Base-by-base conservation (phyloP, 495 filamentous ascomycete species). In the Podospora appendiculata region DNA sequence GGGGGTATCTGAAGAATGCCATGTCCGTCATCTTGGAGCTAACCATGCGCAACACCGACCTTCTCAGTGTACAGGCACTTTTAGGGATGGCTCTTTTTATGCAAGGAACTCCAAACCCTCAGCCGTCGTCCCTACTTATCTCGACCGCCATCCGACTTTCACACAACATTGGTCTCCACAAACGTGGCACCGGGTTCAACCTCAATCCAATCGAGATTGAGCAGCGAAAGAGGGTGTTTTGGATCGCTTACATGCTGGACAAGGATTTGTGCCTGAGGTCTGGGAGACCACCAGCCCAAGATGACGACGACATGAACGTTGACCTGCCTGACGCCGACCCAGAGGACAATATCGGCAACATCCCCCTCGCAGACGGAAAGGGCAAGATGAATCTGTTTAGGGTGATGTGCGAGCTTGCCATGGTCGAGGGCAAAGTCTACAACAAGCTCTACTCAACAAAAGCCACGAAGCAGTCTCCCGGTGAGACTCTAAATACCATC, bases 301-400 rank as follows among this genome's bases (percentile, higher is more conserved):
- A 97, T 62, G 93, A 97, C 60, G 90, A 97, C 67, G 93, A 98
- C 63, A 94, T 96, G 86, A 96, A 95, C 63, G 93, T 97, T 32
- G 91, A 97, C 39, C 77, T 97, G 47, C 93, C 93, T 14, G 91
- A 88, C 51, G 89, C 90, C 53, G 85, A 97, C 56, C 94, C 93
- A 0, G 78, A 77, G 7, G 93, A 98, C 61, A 90, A 90, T 51
- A 86, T 96, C 56, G 93, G 93, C 41, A 94, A 95, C 59, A 91
- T 98, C 47, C 89, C 91, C 10, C 69, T 96, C 17, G 84, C 86
- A 8, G 87, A 93, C 60, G 90, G 89, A n/a, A 91, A 89, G 57
- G 84, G 86, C 45, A 96, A 93, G 67, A 82, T 93, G 70, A 98
- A 98, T 60, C 70, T 98, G 18, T 98, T 98, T 70, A 78, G 90